Base-by-base conservation (phyloP, 257 asterid species). In the Salvia rosmarinus region DNA sequence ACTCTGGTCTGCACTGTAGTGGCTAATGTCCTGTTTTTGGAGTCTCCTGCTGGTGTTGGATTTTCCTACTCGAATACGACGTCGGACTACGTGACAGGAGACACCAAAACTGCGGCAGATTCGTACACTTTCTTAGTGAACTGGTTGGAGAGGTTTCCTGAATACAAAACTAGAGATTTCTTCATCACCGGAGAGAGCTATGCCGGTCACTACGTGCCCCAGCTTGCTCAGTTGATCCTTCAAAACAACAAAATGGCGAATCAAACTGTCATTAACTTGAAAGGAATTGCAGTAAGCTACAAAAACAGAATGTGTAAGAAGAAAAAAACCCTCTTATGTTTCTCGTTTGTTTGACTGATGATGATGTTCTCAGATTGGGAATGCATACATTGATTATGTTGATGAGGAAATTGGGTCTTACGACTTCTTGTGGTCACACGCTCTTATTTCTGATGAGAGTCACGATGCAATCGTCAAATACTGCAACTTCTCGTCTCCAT, bases 41-140 rank as follows among this genome's bases (percentile, higher is more conserved):
- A 90, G 35, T 88, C 96, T 2, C 96, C 95, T 0, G 92, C 89
- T 0, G 92, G 92, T 0, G 96, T 89, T 9, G 95, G 92, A 34
- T 87, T 89, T 65, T 89, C 95, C 0, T 89, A 85, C 76, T 84
- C 95, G 0, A 89, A 89, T 16, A 82, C 72, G 0, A 5, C 88
- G 11, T 82, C 92, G 0, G 90, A 88, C 28, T 86, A 83, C 28
- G 42, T 17, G 0, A 82, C 77, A 1, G 89, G 90, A 0, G 95
- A 90, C 51, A 50, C 17, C 34, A n/a, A 32, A 70, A 88, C 95
- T 3, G 90, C 95, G 1, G 78, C 69, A 1, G 95, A 88, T 82
- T 14, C 88, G 7, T 88, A 85, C 50, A 68, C 81, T 0, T 90
- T 90, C 69, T 57, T 90, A 3, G 44, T 86, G 0, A 90, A 86